phyloP scores from a whole-genome alignment of 768 basidiomycete genomes.

The Boletus speciosus region DNA sequence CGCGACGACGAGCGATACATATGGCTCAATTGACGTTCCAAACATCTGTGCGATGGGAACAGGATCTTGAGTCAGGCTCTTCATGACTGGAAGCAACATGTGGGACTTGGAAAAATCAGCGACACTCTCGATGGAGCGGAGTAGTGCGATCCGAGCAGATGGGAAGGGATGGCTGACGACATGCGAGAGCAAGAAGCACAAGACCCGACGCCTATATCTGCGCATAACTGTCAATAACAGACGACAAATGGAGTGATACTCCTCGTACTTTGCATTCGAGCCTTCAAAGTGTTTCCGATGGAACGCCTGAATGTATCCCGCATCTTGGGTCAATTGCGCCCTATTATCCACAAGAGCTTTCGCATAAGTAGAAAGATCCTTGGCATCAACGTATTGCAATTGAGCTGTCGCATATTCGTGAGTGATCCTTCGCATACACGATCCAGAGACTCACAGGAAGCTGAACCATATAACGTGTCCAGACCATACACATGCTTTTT shows the following conservation, averaged over 20 bases:
- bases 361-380: constrained; percentile 59
- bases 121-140: constrained; percentile 44
- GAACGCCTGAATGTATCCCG: constrained; percentile 52
- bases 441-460: constrained; percentile 43
- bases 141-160: constrained; percentile 48
- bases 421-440: not conserved
- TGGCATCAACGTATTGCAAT: constrained; percentile 68
- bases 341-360: constrained; percentile 45
- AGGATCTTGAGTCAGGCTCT: constrained; percentile 31
- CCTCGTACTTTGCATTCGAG: constrained; percentile 44
- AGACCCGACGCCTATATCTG: constrained; percentile 67
- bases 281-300: constrained; percentile 54
- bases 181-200: constrained; percentile 82
- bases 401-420: constrained; percentile 32
- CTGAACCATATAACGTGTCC: constrained; percentile 67
- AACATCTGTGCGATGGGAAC: constrained; percentile 33
- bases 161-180: constrained; percentile 53
- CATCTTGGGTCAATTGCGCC: constrained; percentile 60
- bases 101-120: constrained; percentile 44
- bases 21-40: constrained; percentile 35
- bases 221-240: not conserved
- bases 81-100: constrained; percentile 58
- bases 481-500: constrained; percentile 62
- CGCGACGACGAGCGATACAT: constrained; percentile 36
- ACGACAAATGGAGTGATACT: constrained; percentile 32